Evolutionary conservation across 169 alveolate genomes (phyloP).

Genomic region (Plasmodium falciparum): DNA sequence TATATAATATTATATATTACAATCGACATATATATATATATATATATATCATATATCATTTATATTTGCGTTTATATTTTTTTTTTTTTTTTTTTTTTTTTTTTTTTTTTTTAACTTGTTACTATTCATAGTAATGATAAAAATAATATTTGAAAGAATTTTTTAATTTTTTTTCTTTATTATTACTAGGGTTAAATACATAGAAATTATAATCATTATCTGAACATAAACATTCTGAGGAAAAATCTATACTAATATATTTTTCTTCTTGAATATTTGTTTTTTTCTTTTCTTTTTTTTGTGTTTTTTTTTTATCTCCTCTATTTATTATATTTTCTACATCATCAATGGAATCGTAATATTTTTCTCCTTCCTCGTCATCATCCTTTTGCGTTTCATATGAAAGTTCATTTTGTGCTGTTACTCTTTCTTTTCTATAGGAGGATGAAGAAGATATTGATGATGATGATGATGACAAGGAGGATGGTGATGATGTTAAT

Average conservation of each 20-base stretch:
- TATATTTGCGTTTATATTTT: too few relatives aligned
- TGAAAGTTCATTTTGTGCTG: neutral
- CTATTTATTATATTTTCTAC: neutral
- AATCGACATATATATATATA: neutral
- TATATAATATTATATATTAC: constrained; percentile 4
- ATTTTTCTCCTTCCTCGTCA: constrained; percentile 15
- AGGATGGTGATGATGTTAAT: too few relatives aligned
- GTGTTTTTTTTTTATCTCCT: constrained; percentile 6
- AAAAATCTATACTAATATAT: constrained; percentile 39
- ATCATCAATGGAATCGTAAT: neutral
- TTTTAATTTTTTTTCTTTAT: constrained; percentile 1
- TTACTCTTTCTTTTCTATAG: too few relatives aligned
- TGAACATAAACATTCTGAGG: constrained; percentile 61
- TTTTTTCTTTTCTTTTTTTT: constrained; percentile 26
- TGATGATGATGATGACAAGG: too few relatives aligned
- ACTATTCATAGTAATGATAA: constrained; percentile 1
- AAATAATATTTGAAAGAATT: neutral
- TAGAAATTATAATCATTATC: constrained; percentile 70
- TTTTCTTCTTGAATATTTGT: constrained; percentile 28
- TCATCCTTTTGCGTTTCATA: constrained; percentile 32
- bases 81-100: too few relatives aligned
- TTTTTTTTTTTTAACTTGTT: neutral
- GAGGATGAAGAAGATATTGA: too few relatives aligned
- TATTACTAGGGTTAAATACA: constrained; percentile 71
- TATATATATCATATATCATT: too few relatives aligned